Evolutionary conservation across 768 basidiomycete genomes (phyloP).

Genomic region (Nidularia pulvinata): DNA sequence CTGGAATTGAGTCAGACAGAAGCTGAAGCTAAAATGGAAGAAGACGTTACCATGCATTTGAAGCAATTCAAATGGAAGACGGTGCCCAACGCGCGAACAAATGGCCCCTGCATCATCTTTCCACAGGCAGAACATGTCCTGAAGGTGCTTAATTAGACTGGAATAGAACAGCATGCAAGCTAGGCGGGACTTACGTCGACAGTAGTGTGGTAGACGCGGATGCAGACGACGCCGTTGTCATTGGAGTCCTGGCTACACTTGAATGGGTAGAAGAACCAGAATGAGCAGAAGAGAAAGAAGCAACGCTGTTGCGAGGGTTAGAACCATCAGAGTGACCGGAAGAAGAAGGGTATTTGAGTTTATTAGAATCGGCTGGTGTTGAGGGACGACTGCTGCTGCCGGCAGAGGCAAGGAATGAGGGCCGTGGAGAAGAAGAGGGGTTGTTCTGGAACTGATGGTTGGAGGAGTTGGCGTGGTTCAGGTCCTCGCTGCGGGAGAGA

Average conservation of each 20-base stretch:
- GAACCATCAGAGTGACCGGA: slow-evolving; percentile 53
- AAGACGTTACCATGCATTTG: slow-evolving; percentile 79
- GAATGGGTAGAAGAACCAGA: slow-evolving; percentile 48
- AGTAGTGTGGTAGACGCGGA: slow-evolving; percentile 56
- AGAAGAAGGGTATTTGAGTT: slow-evolving; percentile 47
- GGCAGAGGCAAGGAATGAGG: slow-evolving; percentile 43
- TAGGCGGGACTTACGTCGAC: slow-evolving; percentile 49
- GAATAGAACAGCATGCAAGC: slow-evolving; percentile 14
- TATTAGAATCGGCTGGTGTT: slow-evolving; percentile 51
- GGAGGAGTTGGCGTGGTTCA: slow-evolving; percentile 48
- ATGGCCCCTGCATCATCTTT: slow-evolving; percentile 89
- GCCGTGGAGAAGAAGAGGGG: slow-evolving; percentile 39
- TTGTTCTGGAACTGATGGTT: slow-evolving; percentile 17
- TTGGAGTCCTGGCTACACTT: slow-evolving; percentile 18
- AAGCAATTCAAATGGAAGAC: slow-evolving; percentile 99
- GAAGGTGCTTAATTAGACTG: slow-evolving; percentile 14
- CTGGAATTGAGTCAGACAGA: slow-evolving; percentile 35
- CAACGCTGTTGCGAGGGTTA: slow-evolving; percentile 39
- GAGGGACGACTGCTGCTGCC: slow-evolving; percentile 48
- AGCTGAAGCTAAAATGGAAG: slow-evolving; percentile 1
- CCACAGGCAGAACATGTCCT: slow-evolving; percentile 80
- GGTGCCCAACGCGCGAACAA: slow-evolving; percentile 91
- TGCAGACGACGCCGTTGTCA: slow-evolving; percentile 42
- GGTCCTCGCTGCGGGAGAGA: slow-evolving; percentile 72
- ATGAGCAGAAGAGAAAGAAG: slow-evolving; percentile 53